A percentile compares a stretch with the other conserved stretches of the same genome.
phyloP scores from a whole-genome alignment of 2,329 filamentous ascomycete species.

The Fusarium pseudocircinatum region DNA sequence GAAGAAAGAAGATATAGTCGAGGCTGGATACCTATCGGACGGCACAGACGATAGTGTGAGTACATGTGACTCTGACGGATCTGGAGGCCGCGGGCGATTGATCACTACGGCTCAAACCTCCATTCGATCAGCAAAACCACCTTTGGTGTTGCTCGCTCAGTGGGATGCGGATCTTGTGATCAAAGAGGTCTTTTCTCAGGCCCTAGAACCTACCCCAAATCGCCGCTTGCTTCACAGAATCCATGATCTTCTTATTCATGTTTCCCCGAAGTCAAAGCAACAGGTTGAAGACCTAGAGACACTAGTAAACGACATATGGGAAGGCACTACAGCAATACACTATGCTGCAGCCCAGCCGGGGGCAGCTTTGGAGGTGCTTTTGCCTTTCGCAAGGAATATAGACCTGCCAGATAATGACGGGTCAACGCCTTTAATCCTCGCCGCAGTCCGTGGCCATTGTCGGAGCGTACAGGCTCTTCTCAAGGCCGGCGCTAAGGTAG shows the following conservation, averaged over 20 bases:
- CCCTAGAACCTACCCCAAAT: background rate
- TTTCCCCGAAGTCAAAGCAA: background rate
- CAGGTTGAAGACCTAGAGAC: slow-evolving; percentile 3
- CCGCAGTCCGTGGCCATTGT: slow-evolving; percentile 14
- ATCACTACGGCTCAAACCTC: no score
- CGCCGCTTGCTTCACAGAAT: background rate
- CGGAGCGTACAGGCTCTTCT: slow-evolving; percentile 19
- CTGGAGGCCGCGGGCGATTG: background rate
- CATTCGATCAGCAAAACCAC: slow-evolving; percentile 13
- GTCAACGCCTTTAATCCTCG: slow-evolving; percentile 25
- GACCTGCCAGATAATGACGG: slow-evolving; percentile 23
- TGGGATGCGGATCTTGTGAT: slow-evolving; percentile 28
- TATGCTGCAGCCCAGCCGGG: slow-evolving; percentile 28
- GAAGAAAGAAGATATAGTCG: background rate
- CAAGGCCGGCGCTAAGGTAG: slow-evolving; percentile 24
- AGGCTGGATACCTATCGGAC: background rate
- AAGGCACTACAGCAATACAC: slow-evolving; percentile 30
- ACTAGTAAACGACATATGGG: slow-evolving; percentile 28
- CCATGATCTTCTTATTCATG: background rate
- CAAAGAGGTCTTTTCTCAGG: slow-evolving; percentile 15
- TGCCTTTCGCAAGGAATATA: slow-evolving; percentile 27
- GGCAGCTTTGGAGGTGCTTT: slow-evolving; percentile 17
- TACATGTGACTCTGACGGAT: background rate
- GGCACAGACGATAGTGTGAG: background rate
- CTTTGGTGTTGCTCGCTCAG: slow-evolving; percentile 25